phyloP scores from a whole-genome alignment of 2,329 filamentous ascomycete genomes.

The Exophiala oligosperma region DNA sequence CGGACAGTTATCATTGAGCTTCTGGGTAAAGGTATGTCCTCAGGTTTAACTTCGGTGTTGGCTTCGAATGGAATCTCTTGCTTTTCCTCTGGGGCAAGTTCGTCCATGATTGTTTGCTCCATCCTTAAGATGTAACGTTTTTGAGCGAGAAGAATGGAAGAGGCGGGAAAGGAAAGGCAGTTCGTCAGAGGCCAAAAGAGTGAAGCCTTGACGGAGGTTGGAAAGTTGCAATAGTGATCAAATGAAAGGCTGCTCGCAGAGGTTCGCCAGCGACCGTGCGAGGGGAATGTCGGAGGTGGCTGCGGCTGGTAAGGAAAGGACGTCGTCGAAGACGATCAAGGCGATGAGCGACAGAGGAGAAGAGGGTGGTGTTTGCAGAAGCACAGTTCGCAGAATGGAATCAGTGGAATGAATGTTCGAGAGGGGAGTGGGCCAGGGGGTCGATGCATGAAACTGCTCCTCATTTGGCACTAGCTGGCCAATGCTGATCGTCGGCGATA shows the following conservation, averaged over 20 bases:
- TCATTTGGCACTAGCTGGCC: constrained; percentile 18
- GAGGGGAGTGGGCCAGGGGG: constrained; percentile 20
- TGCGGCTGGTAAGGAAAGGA: constrained; percentile 11
- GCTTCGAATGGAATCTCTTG: neutral
- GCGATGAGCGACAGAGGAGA: neutral
- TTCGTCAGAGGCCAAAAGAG: constrained; percentile 21
- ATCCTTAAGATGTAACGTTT: neutral
- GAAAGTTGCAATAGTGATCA: constrained; percentile 7
- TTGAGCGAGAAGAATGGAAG: neutral
- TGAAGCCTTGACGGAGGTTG: constrained; percentile 22
- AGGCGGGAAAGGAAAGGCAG: constrained; percentile 6
- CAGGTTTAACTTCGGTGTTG: constrained; percentile 15
- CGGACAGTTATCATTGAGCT: constrained; percentile 79
- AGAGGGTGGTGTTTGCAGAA: constrained; percentile 7
- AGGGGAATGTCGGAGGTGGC: constrained; percentile 32
- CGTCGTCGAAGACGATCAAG: constrained; percentile 18
- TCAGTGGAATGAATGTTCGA: neutral
- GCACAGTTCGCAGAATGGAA: constrained; percentile 7
- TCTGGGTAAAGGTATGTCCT: constrained; percentile 25
- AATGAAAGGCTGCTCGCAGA: constrained; percentile 28
- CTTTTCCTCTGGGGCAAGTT: neutral
- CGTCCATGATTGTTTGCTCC: constrained; percentile 11
- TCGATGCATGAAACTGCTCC: constrained; percentile 13
- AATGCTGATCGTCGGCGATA: constrained; percentile 15
- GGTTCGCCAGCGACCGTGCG: constrained; percentile 32